A percentile compares a stretch with the other conserved stretches of the same genome.
phyloP scores from a whole-genome alignment of 345 rosid genomes.

The Draba incana region DNA sequence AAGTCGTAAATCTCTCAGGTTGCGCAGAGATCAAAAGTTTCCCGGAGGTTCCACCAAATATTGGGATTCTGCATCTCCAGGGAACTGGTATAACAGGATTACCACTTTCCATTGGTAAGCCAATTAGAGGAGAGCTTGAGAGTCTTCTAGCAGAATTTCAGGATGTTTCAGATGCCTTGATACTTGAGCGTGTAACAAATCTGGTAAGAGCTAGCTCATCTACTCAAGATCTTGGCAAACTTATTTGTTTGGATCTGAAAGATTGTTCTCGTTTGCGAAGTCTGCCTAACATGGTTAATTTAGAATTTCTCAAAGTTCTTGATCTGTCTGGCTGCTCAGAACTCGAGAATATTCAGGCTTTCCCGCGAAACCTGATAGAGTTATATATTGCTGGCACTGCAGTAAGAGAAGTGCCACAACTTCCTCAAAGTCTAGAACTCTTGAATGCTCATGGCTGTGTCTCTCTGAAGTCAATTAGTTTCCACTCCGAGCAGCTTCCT shows the following conservation, averaged over 20 bases:
- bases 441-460: constrained; percentile 20
- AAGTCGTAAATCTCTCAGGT: constrained; percentile 16
- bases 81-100: constrained; percentile 16
- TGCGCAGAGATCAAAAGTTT: constrained; percentile 14
- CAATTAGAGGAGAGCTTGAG: background rate
- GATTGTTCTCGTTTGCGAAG: constrained; percentile 7
- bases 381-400: constrained; percentile 22
- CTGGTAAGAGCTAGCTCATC: too few relatives aligned
- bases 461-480: background rate
- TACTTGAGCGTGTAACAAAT: background rate
- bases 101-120: background rate
- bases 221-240: constrained; percentile 20
- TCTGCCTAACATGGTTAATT: constrained; percentile 8
- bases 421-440: constrained; percentile 21
- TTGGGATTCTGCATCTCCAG: constrained; percentile 13
- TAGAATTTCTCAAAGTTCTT: constrained; percentile 1
- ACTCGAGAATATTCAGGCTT: background rate
- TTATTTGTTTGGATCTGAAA: constrained; percentile 15
- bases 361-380: constrained; percentile 11
- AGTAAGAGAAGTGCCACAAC: constrained; percentile 24
- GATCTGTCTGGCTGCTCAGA: constrained; percentile 14
- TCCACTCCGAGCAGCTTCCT: background rate
- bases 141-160: background rate
- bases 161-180: background rate
- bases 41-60: constrained; percentile 10